A percentile compares a stretch with the other conserved stretches of the same genome.
phyloP scores from a whole-genome alignment of 805 yeast species.

The Nakazawaea siamensis region DNA sequence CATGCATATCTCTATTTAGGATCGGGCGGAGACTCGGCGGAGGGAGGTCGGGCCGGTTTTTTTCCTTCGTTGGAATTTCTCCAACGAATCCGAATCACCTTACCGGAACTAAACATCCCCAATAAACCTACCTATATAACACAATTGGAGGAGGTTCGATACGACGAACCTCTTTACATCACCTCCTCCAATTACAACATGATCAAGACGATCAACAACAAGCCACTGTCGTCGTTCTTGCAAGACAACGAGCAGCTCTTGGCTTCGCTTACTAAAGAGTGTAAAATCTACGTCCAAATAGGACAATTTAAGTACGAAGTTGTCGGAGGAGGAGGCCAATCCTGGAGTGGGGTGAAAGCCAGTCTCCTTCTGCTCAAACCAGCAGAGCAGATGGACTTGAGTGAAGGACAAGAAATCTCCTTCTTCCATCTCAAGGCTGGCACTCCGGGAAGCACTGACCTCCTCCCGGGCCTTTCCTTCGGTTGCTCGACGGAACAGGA shows the following conservation, averaged over 20 bases:
- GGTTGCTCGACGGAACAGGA: no score
- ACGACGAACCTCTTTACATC: constrained; percentile 16
- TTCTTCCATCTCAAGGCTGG: constrained; percentile 12
- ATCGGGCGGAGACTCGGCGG: background rate
- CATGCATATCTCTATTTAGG: background rate
- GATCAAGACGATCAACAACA: constrained; percentile 43
- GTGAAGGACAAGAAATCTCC: background rate
- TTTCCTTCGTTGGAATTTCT: background rate
- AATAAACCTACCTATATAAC: no score
- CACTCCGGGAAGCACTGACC: no score
- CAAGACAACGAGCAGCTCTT: constrained; percentile 35
- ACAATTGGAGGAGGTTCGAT: background rate
- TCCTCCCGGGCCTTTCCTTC: no score
- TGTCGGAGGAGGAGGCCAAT: constrained; percentile 12
- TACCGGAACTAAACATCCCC: no score
- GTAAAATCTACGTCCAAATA: constrained; percentile 29
- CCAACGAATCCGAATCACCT: no score
- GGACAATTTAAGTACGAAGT: constrained; percentile 3
- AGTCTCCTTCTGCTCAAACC: constrained; percentile 4
- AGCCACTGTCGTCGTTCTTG: constrained; percentile 50
- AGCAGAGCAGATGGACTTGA: background rate
- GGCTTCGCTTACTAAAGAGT: constrained; percentile 32
- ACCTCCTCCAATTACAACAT: constrained; percentile 50
- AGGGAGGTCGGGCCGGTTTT: background rate
- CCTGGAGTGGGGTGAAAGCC: constrained; percentile 5